Evolutionary conservation across 768 basidiomycete genomes (phyloP).

Genomic region (Sarcodon sp.): DNA sequence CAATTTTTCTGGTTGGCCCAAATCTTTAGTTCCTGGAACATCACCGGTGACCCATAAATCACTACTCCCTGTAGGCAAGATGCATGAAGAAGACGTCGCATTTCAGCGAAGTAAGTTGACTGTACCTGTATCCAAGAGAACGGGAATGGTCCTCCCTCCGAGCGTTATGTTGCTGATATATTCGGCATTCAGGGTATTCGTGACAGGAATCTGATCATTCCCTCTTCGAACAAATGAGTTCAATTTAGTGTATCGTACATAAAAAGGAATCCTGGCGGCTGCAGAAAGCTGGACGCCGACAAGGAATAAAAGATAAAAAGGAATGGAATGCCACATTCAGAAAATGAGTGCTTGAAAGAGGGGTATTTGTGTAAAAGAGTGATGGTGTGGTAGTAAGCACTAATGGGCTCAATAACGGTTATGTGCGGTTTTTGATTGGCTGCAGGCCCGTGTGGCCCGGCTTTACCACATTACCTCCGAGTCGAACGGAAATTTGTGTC

Average conservation of each 20-base stretch:
- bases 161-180: constrained; percentile 65
- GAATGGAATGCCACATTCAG: constrained; percentile 11
- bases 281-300: constrained; percentile 8
- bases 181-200: constrained; percentile 59
- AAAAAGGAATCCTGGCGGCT: constrained; percentile 21
- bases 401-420: no score
- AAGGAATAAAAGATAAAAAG: constrained; percentile 9
- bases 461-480: background rate
- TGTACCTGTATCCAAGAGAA: constrained; percentile 75
- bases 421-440: background rate
- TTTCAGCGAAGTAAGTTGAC: constrained; percentile 10
- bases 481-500: background rate
- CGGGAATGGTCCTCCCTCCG: constrained; percentile 40
- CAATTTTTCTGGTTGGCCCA: constrained; percentile 42
- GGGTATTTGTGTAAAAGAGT: constrained; percentile 1
- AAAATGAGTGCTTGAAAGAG: constrained; percentile 6
- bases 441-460: background rate
- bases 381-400: no score
- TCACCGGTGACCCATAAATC: constrained; percentile 59
- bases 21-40: constrained; percentile 37
- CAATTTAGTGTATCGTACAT: constrained; percentile 8
- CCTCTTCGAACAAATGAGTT: constrained; percentile 7
- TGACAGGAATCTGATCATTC: constrained; percentile 25
- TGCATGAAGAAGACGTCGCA: constrained; percentile 1
- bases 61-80: constrained; percentile 29